These are phyloP conservation scores for Ligustrum vulgare DNA, from an alignment of 257 asterid genomes.

Conservation along the genomic window DNA sequence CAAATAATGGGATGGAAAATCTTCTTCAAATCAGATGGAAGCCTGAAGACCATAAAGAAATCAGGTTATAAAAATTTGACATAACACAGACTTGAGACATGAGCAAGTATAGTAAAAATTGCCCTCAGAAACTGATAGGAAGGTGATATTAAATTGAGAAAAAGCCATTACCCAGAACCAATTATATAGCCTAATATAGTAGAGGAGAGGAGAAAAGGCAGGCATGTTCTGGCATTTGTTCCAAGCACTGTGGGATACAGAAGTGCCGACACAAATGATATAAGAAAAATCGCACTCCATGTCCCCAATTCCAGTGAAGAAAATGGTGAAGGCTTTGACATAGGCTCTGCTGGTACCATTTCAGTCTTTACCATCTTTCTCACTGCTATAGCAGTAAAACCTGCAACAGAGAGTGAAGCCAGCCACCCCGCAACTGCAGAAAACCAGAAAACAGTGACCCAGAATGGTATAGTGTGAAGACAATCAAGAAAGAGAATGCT, in stretches of 20 bases:
- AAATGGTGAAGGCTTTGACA: conserved; percentile 90
- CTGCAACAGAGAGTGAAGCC: conserved; percentile 88
- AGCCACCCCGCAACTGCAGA: conserved; percentile 89
- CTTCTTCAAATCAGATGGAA: conserved; percentile 70
- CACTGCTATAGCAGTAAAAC: conserved; percentile 84
- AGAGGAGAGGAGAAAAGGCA: conserved; percentile 90
- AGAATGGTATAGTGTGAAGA: background rate
- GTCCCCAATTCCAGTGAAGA: conserved; percentile 71
- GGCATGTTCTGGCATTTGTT: conserved; percentile 83
- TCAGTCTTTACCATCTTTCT: conserved; percentile 86
- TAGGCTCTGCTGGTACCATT: conserved; percentile 86
- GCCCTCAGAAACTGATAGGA: conserved; percentile 14
- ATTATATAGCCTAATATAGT: conserved; percentile 83
- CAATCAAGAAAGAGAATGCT: background rate
- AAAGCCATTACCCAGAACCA: conserved; percentile 71
- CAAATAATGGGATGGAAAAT: conserved; percentile 90
- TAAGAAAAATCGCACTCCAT: conserved; percentile 67
- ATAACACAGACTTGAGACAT: background rate
- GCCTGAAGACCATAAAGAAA: conserved; percentile 46
- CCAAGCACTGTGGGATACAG: conserved; percentile 76
- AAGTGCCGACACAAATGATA: conserved; percentile 66
- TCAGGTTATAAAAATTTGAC: conserved; percentile 1
- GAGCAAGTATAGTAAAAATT: background rate
- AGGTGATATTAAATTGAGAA: conserved; percentile 13
- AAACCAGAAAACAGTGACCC: background rate